Percentiles rank a stretch among this genome's conserved stretches.
These are phyloP conservation scores for Aspergillus felis DNA, from an alignment of 2,329 filamentous ascomycete species.

Conservation along the genomic window DNA sequence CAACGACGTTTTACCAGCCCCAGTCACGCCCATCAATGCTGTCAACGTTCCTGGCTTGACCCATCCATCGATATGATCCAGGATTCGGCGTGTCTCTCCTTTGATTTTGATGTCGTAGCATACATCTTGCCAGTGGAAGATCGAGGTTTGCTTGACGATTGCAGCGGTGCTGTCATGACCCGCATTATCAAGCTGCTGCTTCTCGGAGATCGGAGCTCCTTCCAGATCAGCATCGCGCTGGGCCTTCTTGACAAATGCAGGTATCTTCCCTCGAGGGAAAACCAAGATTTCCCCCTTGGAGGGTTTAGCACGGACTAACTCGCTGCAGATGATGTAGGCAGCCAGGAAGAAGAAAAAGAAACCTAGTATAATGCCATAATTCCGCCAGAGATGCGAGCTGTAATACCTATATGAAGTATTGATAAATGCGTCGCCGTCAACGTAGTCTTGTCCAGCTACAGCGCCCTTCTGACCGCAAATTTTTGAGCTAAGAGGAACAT, in stretches of 20 bases:
- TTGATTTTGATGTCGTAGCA: conserved; percentile 82
- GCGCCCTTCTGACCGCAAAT: conserved; percentile 60
- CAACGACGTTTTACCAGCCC: conserved; percentile 86
- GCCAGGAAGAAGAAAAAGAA: conserved; percentile 58
- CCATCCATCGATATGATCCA: conserved; percentile 85
- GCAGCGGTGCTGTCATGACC: conserved; percentile 65
- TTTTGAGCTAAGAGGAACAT: conserved; percentile 35
- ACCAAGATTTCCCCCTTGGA: conserved; percentile 72
- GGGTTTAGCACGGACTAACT: conserved; percentile 59
- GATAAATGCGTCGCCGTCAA: conserved; percentile 59
- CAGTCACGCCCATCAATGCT: conserved; percentile 83
- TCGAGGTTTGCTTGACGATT: conserved; percentile 68
- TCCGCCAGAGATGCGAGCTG: conserved; percentile 58
- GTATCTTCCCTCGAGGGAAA: conserved; percentile 66
- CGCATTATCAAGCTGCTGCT: conserved; percentile 66
- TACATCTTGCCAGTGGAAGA: conserved; percentile 81
- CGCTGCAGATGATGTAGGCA: conserved; percentile 60
- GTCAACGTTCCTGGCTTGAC: conserved; percentile 88
- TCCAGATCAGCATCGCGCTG: conserved; percentile 22
- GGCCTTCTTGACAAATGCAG: conserved; percentile 36
- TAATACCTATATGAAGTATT: conserved; percentile 54
- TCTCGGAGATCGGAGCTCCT: conserved; percentile 18
- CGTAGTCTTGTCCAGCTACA: conserved; percentile 48
- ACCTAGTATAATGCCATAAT: conserved; percentile 63
- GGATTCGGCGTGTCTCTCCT: conserved; percentile 64